Base-by-base conservation (phyloP, 1,284 basidiomycete species). In the Xerocomus nothofagi region DNA sequence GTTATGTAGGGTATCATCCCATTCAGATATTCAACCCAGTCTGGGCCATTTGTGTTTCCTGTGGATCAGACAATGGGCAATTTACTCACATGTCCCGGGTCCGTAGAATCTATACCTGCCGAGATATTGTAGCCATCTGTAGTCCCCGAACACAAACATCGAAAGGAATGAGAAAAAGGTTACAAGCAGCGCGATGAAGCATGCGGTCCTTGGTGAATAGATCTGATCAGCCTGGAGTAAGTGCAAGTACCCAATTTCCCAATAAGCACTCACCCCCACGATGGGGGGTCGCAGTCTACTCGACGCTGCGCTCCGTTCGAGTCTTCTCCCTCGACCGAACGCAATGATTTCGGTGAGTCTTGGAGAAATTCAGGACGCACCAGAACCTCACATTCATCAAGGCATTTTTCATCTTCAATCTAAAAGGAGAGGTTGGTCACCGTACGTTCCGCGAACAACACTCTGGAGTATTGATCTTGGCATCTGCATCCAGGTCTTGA, bases 371-470 rank as follows among this genome's bases (percentile, higher is more conserved):
- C 39, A 17, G n/a, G 15, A 34, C 11, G 26, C 8, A 41, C 26
- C n/a, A 33, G 26, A 42, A 32, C 40, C 53, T 64, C 29, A 66
- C 48, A n/a, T 34, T 38, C 14, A n/a, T n/a, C 52, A 42, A 94
- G 91, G 94, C 92, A 45, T 95, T 98, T 82, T 98, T 98, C 73
- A 91, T 97, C 56, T 97, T 97, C 79, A 98, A 96, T 66, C 91
- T 93, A 72, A 97, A 97, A 72, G 95, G 94, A 67, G 95, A 98
- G 82, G 92, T 93, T 2, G 4, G 63, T 56, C 37, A n/a, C 18
- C 20, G n/a, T 14, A 3, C 26, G 8, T 31, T 36, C 7, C 15
- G 23, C 5, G 5, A 24, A 30, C 21, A 18, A 31, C 9, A 5
- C 27, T 12, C 15, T 14, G 4, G 18, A 26, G n/a, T 18, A 24